phyloP scores from a whole-genome alignment of 116 monocot species.

The Posidonia oceanica region DNA sequence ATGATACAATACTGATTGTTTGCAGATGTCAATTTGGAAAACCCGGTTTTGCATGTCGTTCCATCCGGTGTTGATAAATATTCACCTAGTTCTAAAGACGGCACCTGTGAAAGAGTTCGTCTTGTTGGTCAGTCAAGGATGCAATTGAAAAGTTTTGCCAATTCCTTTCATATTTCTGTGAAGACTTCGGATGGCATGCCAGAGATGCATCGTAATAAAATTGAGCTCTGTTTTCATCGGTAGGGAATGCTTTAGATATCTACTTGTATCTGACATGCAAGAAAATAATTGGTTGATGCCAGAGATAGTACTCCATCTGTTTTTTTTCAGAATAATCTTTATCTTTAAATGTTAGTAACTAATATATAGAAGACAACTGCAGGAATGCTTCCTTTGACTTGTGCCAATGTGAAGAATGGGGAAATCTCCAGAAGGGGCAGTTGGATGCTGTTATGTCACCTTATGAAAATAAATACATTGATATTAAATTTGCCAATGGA shows the following conservation, averaged over 20 bases:
- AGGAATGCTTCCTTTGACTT: slow-evolving; percentile 70
- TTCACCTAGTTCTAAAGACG: background rate
- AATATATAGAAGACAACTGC: background rate
- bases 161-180: slow-evolving; percentile 27
- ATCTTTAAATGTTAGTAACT: background rate
- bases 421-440: slow-evolving; percentile 39
- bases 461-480: slow-evolving; percentile 58
- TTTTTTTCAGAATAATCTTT: background rate
- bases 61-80: background rate
- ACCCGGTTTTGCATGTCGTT: background rate
- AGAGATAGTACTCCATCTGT: background rate
- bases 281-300: background rate
- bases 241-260: slow-evolving; percentile 13
- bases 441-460: slow-evolving; percentile 67
- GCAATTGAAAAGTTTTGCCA: slow-evolving; percentile 53
- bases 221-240: slow-evolving; percentile 71
- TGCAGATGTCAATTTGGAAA: slow-evolving; percentile 8
- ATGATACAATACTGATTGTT: background rate
- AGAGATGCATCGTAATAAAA: slow-evolving; percentile 39
- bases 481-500: slow-evolving; percentile 38
- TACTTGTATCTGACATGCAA: too few species aligned
- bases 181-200: slow-evolving; percentile 48
- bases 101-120: slow-evolving; percentile 42
- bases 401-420: slow-evolving; percentile 76
- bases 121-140: slow-evolving; percentile 52